These are phyloP conservation scores for Globisporangium megalacanthum DNA, from an alignment of 352 stramenopile genomes.

Conservation along the genomic window DNA sequence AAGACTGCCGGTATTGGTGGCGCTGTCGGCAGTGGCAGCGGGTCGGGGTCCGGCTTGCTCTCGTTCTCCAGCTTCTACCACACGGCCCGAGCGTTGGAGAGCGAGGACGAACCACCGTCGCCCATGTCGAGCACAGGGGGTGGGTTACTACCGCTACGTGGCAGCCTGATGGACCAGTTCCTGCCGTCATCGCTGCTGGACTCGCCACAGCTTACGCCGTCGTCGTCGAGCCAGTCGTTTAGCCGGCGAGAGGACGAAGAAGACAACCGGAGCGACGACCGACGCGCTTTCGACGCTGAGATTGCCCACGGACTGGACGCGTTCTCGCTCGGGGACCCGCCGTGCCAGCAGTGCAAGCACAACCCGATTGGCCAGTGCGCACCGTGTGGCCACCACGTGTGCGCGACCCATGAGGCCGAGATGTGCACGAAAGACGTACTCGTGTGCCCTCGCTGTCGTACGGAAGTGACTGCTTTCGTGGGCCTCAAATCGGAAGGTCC, in stretches of 20 bases:
- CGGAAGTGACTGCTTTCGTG: constrained; percentile 6
- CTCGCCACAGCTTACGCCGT: constrained; percentile 76
- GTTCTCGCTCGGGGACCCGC: constrained; percentile 22
- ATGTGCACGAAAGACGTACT: constrained; percentile 3
- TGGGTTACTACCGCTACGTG: constrained; percentile 48
- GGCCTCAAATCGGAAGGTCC: not conserved
- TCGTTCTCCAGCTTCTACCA: constrained; percentile 68
- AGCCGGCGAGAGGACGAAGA: constrained; percentile 13
- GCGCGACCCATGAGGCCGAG: constrained; percentile 5
- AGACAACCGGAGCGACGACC: not conserved
- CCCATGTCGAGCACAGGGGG: constrained; percentile 30
- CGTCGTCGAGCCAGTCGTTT: constrained; percentile 22
- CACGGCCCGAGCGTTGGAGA: constrained; percentile 5
- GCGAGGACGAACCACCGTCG: constrained; percentile 47
- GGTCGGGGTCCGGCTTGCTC: constrained; percentile 24
- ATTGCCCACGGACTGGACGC: constrained; percentile 27
- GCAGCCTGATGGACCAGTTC: constrained; percentile 75
- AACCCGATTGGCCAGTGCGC: constrained; percentile 8
- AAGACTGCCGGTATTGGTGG: constrained; percentile 23
- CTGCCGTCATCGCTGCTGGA: constrained; percentile 73
- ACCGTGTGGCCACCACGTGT: constrained; percentile 18
- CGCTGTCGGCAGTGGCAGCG: not conserved
- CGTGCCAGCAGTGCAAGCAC: constrained; percentile 15
- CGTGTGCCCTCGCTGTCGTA: constrained; percentile 10
- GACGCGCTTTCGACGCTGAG: constrained; percentile 21